Percentiles rank a stretch among this genome's conserved stretches.
phyloP scores from a whole-genome alignment of 163 green algal genomes.

The Coccomyxa subellipsoidea region DNA sequence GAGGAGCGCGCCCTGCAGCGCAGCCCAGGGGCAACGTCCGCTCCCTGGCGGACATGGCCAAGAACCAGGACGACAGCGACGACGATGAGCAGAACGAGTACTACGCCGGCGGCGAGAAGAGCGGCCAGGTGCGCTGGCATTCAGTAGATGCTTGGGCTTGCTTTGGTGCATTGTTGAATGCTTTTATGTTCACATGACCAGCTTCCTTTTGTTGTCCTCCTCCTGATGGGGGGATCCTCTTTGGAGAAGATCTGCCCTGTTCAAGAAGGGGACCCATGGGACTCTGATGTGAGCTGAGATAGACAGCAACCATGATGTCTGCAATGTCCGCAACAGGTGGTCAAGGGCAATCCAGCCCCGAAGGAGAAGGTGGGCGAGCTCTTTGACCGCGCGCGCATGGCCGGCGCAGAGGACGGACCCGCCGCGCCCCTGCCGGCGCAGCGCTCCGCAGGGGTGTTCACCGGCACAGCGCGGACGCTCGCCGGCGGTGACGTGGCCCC shows the following conservation, averaged over 20 bases:
- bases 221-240: no score
- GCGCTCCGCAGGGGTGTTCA: neutral
- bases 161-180: neutral
- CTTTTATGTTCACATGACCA: no score
- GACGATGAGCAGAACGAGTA: conserved; percentile 41
- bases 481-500: neutral
- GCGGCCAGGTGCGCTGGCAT: conserved; percentile 4
- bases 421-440: conserved; percentile 14
- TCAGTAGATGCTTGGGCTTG: neutral
- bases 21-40: conserved; percentile 13
- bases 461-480: neutral
- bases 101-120: conserved; percentile 54
- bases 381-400: conserved; percentile 38
- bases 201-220: no score
- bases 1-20: neutral
- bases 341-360: conserved; percentile 19
- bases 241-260: no score
- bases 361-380: conserved; percentile 27
- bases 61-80: conserved; percentile 20
- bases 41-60: conserved; percentile 19
- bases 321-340: no score
- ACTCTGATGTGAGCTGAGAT: no score
- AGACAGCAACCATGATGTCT: no score
- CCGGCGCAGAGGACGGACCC: conserved; percentile 32
- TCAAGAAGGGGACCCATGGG: no score